Evolutionary conservation across 2,329 filamentous ascomycete species (phyloP).

Genomic region (Epicoccum sorghinum): DNA sequence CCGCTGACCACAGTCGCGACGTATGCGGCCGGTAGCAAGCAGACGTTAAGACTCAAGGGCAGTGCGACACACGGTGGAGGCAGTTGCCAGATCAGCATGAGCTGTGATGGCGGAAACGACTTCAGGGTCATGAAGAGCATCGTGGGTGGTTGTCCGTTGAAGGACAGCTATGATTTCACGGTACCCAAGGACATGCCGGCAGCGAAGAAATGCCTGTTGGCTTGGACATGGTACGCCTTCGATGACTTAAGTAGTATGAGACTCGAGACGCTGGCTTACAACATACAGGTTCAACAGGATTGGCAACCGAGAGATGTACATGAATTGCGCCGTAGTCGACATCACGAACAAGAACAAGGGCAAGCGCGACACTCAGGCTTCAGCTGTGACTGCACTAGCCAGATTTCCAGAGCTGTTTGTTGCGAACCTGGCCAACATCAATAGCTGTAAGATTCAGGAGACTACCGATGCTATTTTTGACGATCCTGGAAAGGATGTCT

Average conservation of each 20-base stretch:
- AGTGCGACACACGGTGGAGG: conserved; percentile 69
- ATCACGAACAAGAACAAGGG: conserved; percentile 59
- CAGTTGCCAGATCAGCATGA: conserved; percentile 77
- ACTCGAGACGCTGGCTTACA: background rate
- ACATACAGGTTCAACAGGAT: conserved; percentile 65
- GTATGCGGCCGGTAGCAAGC: conserved; percentile 66
- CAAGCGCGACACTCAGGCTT: conserved; percentile 56
- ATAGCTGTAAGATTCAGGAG: conserved; percentile 49
- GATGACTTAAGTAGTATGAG: background rate
- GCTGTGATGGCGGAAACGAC: conserved; percentile 71
- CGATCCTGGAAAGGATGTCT: conserved; percentile 49
- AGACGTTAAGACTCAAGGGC: conserved; percentile 69
- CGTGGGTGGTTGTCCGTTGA: conserved; percentile 61
- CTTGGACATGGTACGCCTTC: conserved; percentile 62
- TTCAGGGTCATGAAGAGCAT: conserved; percentile 73
- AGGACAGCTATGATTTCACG: conserved; percentile 64
- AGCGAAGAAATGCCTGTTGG: conserved; percentile 67
- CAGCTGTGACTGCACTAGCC: conserved; percentile 34
- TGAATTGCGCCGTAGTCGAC: conserved; percentile 78
- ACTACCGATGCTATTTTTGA: conserved; percentile 50
- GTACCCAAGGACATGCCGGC: conserved; percentile 67
- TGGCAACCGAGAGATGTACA: conserved; percentile 85
- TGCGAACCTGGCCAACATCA: conserved; percentile 51
- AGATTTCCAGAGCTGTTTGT: conserved; percentile 52
- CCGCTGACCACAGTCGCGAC: conserved; percentile 62